Conservation (phyloP, 345 rosid genomes). For the Chamaenerion angustifolium region DNA sequence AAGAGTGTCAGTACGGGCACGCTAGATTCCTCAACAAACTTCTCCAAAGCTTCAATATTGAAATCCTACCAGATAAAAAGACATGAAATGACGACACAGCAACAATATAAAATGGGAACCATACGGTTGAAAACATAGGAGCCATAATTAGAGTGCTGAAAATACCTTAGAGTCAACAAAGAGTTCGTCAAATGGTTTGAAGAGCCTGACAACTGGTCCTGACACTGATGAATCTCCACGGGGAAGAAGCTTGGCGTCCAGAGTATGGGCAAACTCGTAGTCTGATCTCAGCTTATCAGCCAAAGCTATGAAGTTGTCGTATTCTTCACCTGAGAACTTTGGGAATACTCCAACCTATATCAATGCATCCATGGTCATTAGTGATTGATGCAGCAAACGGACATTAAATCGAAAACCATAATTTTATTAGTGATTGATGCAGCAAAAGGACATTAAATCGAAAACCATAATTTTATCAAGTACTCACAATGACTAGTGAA, state of each 20-base stretch:
- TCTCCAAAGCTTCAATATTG: constrained; percentile 55
- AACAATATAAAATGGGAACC: neutral
- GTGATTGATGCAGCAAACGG: neutral
- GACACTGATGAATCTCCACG: constrained; percentile 69
- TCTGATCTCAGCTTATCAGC: constrained; percentile 84
- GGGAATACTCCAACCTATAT: constrained; percentile 89
- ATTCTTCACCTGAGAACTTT: constrained; percentile 76
- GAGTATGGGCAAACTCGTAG: constrained; percentile 75
- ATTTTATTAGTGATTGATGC: too few species aligned
- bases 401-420: too few species aligned
- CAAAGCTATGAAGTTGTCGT: constrained; percentile 45
- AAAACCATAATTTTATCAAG: neutral
- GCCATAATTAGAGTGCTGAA: neutral
- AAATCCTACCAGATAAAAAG: constrained; percentile 41
- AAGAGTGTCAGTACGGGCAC: constrained; percentile 58
- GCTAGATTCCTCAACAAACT: constrained; percentile 69
- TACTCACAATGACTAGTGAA: constrained; percentile 58
- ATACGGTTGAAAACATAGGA: neutral
- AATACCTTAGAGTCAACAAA: constrained; percentile 69
- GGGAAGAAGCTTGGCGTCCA: constrained; percentile 80
- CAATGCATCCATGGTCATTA: neutral
- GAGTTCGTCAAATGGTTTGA: constrained; percentile 93
- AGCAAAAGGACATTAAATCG: neutral
- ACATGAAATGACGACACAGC: neutral
- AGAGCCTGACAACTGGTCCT: constrained; percentile 83